Evolutionary conservation across 1,139 yeast genomes (phyloP).

Genomic region (Taphrina communis): DNA sequence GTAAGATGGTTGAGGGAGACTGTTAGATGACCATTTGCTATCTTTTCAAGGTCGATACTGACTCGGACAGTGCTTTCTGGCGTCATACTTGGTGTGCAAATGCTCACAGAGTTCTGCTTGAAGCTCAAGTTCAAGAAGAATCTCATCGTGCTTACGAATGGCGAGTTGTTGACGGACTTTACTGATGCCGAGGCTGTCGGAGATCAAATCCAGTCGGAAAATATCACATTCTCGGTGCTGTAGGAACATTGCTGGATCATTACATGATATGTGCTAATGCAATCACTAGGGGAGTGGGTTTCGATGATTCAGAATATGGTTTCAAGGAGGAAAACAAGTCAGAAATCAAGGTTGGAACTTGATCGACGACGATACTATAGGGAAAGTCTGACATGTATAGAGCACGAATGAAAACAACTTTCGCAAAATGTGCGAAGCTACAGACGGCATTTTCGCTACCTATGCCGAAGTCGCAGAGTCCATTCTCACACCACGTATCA

Average conservation of each 20-base stretch:
- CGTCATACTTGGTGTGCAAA: slow-evolving; percentile 51
- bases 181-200: slow-evolving; percentile 45
- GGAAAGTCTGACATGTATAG: neutral
- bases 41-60: slow-evolving; percentile 35
- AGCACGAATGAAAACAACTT: slow-evolving; percentile 18
- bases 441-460: slow-evolving; percentile 48
- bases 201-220: slow-evolving; percentile 44
- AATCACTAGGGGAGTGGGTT: slow-evolving; percentile 51
- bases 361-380: neutral
- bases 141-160: slow-evolving; percentile 60
- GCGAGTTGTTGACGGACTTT: slow-evolving; percentile 46
- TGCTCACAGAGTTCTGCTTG: slow-evolving; percentile 50
- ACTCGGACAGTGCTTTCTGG: slow-evolving; percentile 47
- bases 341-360: slow-evolving; percentile 45
- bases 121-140: slow-evolving; percentile 52
- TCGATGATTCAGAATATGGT: slow-evolving; percentile 49
- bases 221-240: slow-evolving; percentile 48
- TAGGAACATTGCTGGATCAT: slow-evolving; percentile 20
- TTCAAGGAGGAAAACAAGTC: slow-evolving; percentile 48
- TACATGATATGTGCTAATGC: neutral
- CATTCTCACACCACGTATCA: slow-evolving; percentile 40
- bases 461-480: slow-evolving; percentile 44
- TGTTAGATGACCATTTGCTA: slow-evolving; percentile 29
- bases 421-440: slow-evolving; percentile 48
- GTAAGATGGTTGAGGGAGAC: slow-evolving; percentile 50